A percentile compares a stretch with the other conserved stretches of the same genome.
Conservation (phyloP, 2,329 filamentous ascomycete genomes). For the Penicillium vulpinum region DNA sequence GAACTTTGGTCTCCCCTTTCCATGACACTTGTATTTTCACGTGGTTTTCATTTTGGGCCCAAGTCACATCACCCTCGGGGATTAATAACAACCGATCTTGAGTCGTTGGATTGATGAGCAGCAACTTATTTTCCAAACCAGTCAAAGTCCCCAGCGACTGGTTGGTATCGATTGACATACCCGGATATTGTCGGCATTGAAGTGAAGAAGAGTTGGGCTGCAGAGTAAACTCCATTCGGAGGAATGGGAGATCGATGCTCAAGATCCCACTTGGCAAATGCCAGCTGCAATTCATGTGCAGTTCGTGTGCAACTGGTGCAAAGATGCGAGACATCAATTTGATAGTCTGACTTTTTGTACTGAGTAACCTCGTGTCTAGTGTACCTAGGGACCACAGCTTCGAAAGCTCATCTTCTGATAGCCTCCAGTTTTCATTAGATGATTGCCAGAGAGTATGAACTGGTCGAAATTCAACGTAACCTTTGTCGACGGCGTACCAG, state of each 20-base stretch:
- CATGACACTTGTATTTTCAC: conserved; percentile 33
- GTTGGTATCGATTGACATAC: conserved; percentile 50
- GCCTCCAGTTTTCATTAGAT: conserved; percentile 31
- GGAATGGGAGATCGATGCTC: conserved; percentile 48
- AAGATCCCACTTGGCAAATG: conserved; percentile 21
- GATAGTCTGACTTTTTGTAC: neutral
- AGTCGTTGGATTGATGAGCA: conserved; percentile 42
- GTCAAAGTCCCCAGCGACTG: conserved; percentile 52
- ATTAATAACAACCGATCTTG: conserved; percentile 37
- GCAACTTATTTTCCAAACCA: conserved; percentile 53
- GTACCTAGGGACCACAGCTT: no score
- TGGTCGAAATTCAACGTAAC: conserved; percentile 35
- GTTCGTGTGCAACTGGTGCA: conserved; percentile 38
- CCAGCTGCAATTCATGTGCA: conserved; percentile 37
- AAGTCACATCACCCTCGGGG: neutral
- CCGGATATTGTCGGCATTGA: conserved; percentile 52
- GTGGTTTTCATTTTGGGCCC: conserved; percentile 23
- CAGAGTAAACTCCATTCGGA: conserved; percentile 52
- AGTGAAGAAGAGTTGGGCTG: conserved; percentile 29
- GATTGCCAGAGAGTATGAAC: conserved; percentile 30
- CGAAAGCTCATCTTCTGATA: neutral
- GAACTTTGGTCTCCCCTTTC: conserved; percentile 34
- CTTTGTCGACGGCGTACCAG: conserved; percentile 45
- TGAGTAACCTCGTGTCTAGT: neutral
- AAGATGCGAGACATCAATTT: conserved; percentile 22